Evolutionary conservation across 2,329 filamentous ascomycete species (phyloP).

Genomic region (Claviceps quebecensis): DNA sequence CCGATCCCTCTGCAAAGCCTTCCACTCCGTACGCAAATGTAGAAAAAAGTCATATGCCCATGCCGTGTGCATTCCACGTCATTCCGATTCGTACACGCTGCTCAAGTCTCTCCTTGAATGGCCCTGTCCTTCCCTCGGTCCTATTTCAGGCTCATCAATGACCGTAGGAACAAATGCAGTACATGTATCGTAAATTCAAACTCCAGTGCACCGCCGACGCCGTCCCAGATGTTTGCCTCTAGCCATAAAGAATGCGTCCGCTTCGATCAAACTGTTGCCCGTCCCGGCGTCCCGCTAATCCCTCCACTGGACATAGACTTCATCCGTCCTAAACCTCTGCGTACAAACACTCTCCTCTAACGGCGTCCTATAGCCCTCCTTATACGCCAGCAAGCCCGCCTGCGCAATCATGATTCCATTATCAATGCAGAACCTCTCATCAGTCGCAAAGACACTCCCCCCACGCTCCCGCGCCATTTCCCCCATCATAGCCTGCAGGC

Average conservation of each 20-base stretch:
- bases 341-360: conserved; percentile 75
- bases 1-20: no score
- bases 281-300: conserved; percentile 25
- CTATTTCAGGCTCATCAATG: no score
- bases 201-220: not conserved
- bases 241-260: not conserved
- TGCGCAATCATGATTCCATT: conserved; percentile 99
- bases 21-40: no score
- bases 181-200: no score
- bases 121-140: no score
- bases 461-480: conserved; percentile 81
- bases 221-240: not conserved
- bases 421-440: conserved; percentile 96
- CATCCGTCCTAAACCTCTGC: conserved; percentile 70
- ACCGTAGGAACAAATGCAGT: no score
- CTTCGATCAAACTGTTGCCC: not conserved
- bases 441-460: conserved; percentile 84
- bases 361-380: conserved; percentile 63
- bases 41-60: no score
- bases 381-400: conserved; percentile 74
- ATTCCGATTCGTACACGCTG: no score
- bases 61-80: no score
- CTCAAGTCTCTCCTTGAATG: no score
- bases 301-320: conserved; percentile 68
- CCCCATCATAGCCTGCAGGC: conserved; percentile 97